Conservation (phyloP, 257 asterid species). For the Salvia miltiorrhiza region DNA sequence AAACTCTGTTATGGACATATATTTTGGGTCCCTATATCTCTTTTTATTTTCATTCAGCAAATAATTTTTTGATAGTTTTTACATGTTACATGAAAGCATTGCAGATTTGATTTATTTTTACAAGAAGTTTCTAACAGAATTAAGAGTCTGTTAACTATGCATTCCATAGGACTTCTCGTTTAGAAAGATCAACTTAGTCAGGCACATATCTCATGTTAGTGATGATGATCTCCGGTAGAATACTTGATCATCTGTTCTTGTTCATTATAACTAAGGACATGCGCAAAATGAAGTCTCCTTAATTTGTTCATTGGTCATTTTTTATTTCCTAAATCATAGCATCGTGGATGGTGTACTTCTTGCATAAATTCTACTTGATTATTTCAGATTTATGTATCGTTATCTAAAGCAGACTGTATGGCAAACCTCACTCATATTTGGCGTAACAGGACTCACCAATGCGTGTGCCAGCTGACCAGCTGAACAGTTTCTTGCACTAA, state of each 20-base stretch:
- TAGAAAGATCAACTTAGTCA: not conserved
- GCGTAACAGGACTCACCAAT: conserved; percentile 82
- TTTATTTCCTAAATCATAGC: not conserved
- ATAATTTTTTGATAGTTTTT: not conserved
- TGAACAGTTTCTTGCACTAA: conserved; percentile 72
- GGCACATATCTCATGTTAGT: not conserved
- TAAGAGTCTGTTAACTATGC: not conserved
- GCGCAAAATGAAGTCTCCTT: not conserved
- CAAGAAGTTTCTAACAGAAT: conserved; percentile 7
- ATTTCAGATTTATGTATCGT: conserved; percentile 9
- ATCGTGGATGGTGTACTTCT: not conserved
- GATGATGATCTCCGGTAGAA: conserved; percentile 2
- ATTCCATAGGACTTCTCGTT: not conserved
- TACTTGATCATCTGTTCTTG: not conserved
- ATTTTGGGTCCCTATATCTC: conserved; percentile 3
- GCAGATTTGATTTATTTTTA: not conserved
- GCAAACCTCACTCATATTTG: conserved; percentile 17
- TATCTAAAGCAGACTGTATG: conserved; percentile 10
- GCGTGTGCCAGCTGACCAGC: conserved; percentile 95
- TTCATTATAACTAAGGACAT: not conserved
- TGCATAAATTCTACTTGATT: not conserved
- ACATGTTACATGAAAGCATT: conserved; percentile 3
- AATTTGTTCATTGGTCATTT: not conserved
- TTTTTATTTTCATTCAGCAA: not conserved
- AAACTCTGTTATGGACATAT: conserved; percentile 10